Conservation (phyloP, 1,139 yeast species). For the Suhomyces wounanorum region DNA sequence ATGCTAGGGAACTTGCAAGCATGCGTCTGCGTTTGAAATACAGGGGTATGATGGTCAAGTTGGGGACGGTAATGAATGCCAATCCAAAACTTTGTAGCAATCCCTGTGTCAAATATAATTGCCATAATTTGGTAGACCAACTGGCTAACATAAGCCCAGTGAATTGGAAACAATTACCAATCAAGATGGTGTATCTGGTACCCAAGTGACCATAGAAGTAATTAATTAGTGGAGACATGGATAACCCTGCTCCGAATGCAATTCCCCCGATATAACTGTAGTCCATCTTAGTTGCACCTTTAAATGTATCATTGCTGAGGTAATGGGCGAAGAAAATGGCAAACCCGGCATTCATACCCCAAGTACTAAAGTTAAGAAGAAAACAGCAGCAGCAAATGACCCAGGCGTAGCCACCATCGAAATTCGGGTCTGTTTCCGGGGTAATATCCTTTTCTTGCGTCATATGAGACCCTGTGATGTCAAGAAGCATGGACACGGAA, state of each 20-base stretch:
- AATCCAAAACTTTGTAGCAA: conserved; percentile 52
- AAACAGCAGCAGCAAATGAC: conserved; percentile 44
- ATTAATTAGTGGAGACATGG: conserved; percentile 42
- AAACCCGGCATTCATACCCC: conserved; percentile 58
- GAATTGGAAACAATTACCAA: conserved; percentile 53
- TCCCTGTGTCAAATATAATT: conserved; percentile 54
- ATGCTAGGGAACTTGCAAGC: conserved; percentile 57
- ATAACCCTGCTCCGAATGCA: conserved; percentile 40
- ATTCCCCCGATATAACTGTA: conserved; percentile 46
- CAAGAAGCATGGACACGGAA: not conserved
- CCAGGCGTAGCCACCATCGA: conserved; percentile 55
- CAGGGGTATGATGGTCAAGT: conserved; percentile 55
- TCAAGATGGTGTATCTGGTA: conserved; percentile 33
- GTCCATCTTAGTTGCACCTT: conserved; percentile 45
- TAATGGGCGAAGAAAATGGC: conserved; percentile 55
- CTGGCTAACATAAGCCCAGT: conserved; percentile 56
- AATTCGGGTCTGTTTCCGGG: conserved; percentile 7
- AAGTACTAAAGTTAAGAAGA: conserved; percentile 46
- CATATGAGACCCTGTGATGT: not conserved
- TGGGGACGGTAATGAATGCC: conserved; percentile 47
- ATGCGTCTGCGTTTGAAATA: conserved; percentile 59
- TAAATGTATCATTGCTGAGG: conserved; percentile 33
- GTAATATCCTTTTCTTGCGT: not conserved
- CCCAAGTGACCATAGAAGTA: conserved; percentile 44
- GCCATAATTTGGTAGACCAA: conserved; percentile 52